These are phyloP conservation scores for Ogataea ramenticola DNA, from an alignment of 805 yeast species.

Conservation along the genomic window DNA sequence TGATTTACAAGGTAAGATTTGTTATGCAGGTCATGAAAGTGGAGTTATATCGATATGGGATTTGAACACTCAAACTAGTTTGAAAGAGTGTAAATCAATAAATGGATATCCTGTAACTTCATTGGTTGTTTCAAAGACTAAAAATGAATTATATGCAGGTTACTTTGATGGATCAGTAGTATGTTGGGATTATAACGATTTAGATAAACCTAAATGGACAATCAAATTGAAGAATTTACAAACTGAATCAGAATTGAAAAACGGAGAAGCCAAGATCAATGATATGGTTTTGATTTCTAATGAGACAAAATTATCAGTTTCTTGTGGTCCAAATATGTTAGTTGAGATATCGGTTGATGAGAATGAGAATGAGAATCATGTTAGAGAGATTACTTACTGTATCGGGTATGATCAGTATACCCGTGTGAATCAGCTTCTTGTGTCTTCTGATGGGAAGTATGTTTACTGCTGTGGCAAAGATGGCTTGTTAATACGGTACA, in stretches of 20 bases:
- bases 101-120: slow-evolving; percentile 7
- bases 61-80: slow-evolving; percentile 16
- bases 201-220: slow-evolving; percentile 8
- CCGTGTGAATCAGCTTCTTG: background rate
- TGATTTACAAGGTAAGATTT: slow-evolving; percentile 38
- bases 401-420: slow-evolving; percentile 1
- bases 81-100: slow-evolving; percentile 15
- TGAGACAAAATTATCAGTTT: background rate
- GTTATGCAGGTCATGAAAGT: slow-evolving; percentile 36
- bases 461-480: slow-evolving; percentile 2
- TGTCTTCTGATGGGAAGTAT: background rate
- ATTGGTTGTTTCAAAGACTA: slow-evolving; percentile 1
- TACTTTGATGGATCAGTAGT: slow-evolving; percentile 11
- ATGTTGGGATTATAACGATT: slow-evolving; percentile 3
- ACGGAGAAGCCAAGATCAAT: background rate
- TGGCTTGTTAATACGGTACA: background rate
- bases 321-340: background rate
- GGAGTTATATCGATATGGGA: slow-evolving; percentile 39
- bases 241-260: background rate
- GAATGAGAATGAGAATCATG: too few relatives aligned
- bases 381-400: background rate
- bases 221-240: background rate
- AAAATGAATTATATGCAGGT: slow-evolving; percentile 11
- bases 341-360: background rate
- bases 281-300: background rate